A percentile compares a stretch with the other conserved stretches of the same genome.
phyloP scores from a whole-genome alignment of 148 eudicot genomes.

The Silene latifolia region DNA sequence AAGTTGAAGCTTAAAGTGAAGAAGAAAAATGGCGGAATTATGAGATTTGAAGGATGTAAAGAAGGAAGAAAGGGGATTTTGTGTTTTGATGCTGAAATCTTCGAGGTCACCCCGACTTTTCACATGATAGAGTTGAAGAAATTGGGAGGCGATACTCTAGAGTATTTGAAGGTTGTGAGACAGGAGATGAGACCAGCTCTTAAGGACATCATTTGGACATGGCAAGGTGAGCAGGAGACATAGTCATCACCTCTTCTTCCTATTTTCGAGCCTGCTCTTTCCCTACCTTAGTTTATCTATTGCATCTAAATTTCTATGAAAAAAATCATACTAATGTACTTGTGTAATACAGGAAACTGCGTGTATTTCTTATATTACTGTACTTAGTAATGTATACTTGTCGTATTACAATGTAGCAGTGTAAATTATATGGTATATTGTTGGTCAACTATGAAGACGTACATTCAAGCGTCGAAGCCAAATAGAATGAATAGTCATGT shows the following conservation, averaged over 20 bases:
- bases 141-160: conserved; percentile 43
- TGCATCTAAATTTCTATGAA: no score
- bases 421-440: no score
- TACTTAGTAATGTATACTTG: no score
- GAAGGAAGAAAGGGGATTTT: conserved; percentile 41
- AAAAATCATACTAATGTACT: no score
- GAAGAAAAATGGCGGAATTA: conserved; percentile 42
- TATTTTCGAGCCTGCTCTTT: conserved; percentile 10
- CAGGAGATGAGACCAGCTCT: conserved; percentile 43
- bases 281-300: no score
- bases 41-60: conserved; percentile 43
- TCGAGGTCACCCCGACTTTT: conserved; percentile 48
- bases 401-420: no score
- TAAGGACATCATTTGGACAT: conserved; percentile 47
- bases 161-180: conserved; percentile 39
- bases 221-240: conserved; percentile 41
- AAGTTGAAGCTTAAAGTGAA: conserved; percentile 36
- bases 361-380: no score
- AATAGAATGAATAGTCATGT: conserved; percentile 79
- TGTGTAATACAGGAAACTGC: no score
- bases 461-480: conserved; percentile 86
- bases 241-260: conserved; percentile 21
- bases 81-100: conserved; percentile 42
- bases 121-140: conserved; percentile 54
- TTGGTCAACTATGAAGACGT: conserved; percentile 32